Base-by-base conservation (phyloP, 2,329 filamentous ascomycete species). In the Whalleya microplaca region DNA sequence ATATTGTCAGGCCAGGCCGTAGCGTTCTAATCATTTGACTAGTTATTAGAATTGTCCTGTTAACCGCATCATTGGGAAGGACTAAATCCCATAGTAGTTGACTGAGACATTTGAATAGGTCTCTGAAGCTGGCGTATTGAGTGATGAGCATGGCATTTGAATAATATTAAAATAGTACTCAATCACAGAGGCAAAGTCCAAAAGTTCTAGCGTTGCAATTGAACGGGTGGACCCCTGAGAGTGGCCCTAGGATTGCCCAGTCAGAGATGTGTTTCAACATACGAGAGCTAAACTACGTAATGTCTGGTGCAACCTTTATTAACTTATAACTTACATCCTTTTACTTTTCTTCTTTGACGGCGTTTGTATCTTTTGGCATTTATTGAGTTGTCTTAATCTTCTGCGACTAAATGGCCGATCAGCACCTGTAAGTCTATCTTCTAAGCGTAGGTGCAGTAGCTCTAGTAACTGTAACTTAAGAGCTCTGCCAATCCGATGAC, bases 391-490 rank as follows among this genome's bases (percentile, higher is more conserved):
- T 41, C 23, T 27, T 27, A 9, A n/a, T n/a, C 9, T 37, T 37
- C 14, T 16, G 32, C 10, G 32, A 12, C 14, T 16, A 14, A 14
- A 6, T 37, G 32, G 32, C 10, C 10, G 32, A 37, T 37, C 32
- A 37, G 14, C 32, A 37, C 32, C 32, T 37, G 32, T 37, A 37
- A 37, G 32, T 37, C 8, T 5, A 37, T 14, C 3, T 37, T 37
- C 14, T 37, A 12, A 37, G 32, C 3, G 32, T 12, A 37, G 32
- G 32, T 16, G 32, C 32, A 37, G 32, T 37, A 37, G 32, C 32
- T 37, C 45, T 51, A n/a, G 14, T 43, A 41, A 48, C 53, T 51
- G 37, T 56, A 52, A 41, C 45, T 46, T 16, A 12, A 53, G 48
- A 23, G 14, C 32, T 51, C 40, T 27, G 56, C 42, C 46, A 53